Base-by-base conservation (phyloP, 768 basidiomycete genomes). In the Psilocybe cubensis region DNA sequence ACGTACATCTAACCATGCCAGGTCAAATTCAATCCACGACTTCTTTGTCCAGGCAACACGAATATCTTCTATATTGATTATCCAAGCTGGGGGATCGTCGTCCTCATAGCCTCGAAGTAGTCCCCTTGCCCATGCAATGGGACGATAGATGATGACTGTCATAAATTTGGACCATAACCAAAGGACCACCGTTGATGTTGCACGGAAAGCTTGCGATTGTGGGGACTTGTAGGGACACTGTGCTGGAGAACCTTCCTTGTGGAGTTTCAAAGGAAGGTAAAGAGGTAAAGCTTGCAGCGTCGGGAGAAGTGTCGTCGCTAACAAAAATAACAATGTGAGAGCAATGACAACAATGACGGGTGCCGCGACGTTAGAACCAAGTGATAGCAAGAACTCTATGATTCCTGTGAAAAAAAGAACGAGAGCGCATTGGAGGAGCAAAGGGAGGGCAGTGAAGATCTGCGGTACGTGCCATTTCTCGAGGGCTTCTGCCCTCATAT, bases 391-490 rank as follows among this genome's bases (percentile, higher is more conserved):
- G 20, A 71, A 62, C 10, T 68, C 64, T n/a, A 68, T 43, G 3
- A 72, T 23, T 2, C 69, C 71, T 4, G 60, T 48, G 40, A 70
- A 66, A 52, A 74, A 74, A 1, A 74, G 57, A 8, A 72, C 52
- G 20, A 74, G 57, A 8, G 71, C 65, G 12, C 54, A 29, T 58
- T 71, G 69, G 9, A 74, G 63, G 12, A 71, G 57, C 7, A 72
- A 45, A 9, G 69, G 71, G 3, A 74, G 59, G 4, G 64, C 33
- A 11, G 69, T 55, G 14, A 72, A 57, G 21, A 72, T 66, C 9
- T 54, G 44, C 0, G 66, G 63, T 8, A 74, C 68, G 29, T 61
- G 46, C 72, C 72, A 74, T 17, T 53, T 54, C 11, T 63, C 21
- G 18, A 72, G 54, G 10, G 65, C 70, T 27, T 70, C 64, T 28